phyloP scores from a whole-genome alignment of 768 basidiomycete genomes.

The Arthromyces matolae region DNA sequence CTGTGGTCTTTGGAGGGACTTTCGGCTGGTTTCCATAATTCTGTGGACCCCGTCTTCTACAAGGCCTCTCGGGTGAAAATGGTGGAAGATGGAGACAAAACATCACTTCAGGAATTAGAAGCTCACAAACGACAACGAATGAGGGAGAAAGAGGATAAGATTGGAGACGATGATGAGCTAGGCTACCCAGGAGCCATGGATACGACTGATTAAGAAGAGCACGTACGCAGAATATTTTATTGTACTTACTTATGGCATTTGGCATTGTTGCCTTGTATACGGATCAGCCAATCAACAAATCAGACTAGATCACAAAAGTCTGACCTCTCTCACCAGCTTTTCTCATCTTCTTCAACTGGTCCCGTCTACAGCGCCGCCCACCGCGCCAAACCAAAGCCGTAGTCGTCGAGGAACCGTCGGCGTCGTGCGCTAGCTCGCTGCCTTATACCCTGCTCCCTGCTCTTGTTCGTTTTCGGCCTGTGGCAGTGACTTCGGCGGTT shows the following conservation, averaged over 20 bases:
- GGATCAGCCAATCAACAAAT: conserved; percentile 12
- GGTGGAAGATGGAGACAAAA: conserved; percentile 58
- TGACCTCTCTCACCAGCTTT: conserved; percentile 8
- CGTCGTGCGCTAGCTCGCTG: conserved; percentile 39
- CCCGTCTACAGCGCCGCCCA: conserved; percentile 15
- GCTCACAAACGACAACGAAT: conserved; percentile 31
- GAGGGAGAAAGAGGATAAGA: conserved; percentile 24
- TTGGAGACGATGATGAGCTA: conserved; percentile 16
- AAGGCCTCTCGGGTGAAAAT: conserved; percentile 49
- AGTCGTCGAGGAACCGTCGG: conserved; percentile 45
- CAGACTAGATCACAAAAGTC: too few relatives aligned
- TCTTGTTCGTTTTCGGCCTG: conserved; percentile 36
- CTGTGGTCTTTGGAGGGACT: conserved; percentile 74
- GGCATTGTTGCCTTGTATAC: too few relatives aligned
- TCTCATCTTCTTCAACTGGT: conserved; percentile 17
- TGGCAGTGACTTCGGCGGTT: conserved; percentile 51
- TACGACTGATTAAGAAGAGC: conserved; percentile 9
- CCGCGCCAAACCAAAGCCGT: conserved; percentile 20
- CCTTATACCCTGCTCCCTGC: conserved; percentile 40
- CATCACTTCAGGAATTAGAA: conserved; percentile 41
- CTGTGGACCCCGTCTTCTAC: conserved; percentile 65
- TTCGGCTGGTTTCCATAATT: conserved; percentile 60
- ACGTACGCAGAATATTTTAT: too few relatives aligned
- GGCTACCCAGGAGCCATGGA: conserved; percentile 19
- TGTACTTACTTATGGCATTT: too few relatives aligned